Evolutionary conservation across 768 basidiomycete genomes (phyloP).

Genomic region (Termitomyces heimii): DNA sequence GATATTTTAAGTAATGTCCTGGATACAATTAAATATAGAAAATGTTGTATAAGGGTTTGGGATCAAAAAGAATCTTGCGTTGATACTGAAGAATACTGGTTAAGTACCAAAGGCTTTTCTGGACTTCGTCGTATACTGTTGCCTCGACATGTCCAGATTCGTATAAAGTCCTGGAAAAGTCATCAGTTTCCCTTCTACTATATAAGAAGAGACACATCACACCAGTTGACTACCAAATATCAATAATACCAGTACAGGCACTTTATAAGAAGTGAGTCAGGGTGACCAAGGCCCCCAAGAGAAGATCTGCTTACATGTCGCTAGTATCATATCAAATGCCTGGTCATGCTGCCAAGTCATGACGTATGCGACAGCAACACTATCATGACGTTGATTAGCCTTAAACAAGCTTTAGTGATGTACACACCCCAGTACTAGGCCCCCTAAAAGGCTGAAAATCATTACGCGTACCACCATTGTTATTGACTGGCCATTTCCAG

Average conservation of each 20-base stretch:
- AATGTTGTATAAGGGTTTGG: background rate
- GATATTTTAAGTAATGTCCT: background rate
- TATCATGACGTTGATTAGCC: background rate
- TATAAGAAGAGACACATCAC: background rate
- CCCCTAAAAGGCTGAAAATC: slow-evolving; percentile 22
- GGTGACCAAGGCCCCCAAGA: background rate
- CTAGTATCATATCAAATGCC: slow-evolving; percentile 19
- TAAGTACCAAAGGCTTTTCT: slow-evolving; percentile 4
- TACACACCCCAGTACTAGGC: slow-evolving; percentile 20
- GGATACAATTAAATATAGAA: too few relatives aligned
- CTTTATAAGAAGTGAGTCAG: slow-evolving; percentile 5
- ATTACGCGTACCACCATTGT: slow-evolving; percentile 23
- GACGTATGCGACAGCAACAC: slow-evolving; percentile 17
- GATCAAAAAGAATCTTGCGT: background rate
- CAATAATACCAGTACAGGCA: slow-evolving; percentile 18
- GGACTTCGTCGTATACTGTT: background rate
- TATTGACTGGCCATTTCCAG: slow-evolving; percentile 10
- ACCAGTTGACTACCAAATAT: slow-evolving; percentile 22
- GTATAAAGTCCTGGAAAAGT: slow-evolving; percentile 6
- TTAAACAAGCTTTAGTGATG: background rate
- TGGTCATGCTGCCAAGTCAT: slow-evolving; percentile 15
- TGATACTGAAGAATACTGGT: slow-evolving; percentile 5
- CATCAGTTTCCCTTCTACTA: background rate
- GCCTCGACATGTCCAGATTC: slow-evolving; percentile 8
- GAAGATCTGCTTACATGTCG: slow-evolving; percentile 13